Base-by-base conservation (phyloP, 1,139 yeast species). In the Yamadazyma blattariae region DNA sequence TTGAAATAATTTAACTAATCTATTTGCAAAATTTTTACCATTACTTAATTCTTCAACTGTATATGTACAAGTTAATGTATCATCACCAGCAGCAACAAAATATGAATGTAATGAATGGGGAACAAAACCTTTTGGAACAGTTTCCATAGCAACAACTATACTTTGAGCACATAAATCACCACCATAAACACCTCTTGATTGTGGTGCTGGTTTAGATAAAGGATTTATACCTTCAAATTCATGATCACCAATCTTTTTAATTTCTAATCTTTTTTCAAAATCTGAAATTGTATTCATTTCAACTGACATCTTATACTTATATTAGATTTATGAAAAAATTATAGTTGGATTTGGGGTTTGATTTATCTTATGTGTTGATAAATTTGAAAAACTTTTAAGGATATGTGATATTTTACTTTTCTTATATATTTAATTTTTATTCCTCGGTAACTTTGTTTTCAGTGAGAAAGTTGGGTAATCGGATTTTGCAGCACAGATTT, bases 21-120 rank as follows among this genome's bases (percentile, higher is more conserved):
- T 40, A 37, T 63, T 64, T 29, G 64, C 65, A 44, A 60, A 65
- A 32, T 52, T 55, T 42, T 55, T 54, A 4, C 69, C 70, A 35
- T 59, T 53, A 39, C 57, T 55, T 31, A 62, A 33, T 34, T 52
- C 49, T 39, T 61, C 69, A 24, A 66, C 63, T 26, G 55, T 51
- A 41, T 55, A 60, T 28, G 54, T 48, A 44, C 67, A 61, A 5
- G 58, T 56, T 1, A 37, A 36, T 16, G 48, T 29, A 36, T 64
- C 70, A 38, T 52, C 59, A 7, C 67, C 70, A 11, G 70, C 64
- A 33, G 59, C 57, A 12, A 66, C 52, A 42, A 67, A 68, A 44
- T 58, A 64, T 7, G 71, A 63, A 40, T 69, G 74, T 33, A 68
- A 53, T 6, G 72, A 65, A 38, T 68, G 71, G 4, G 75, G 75